Conservation (phyloP, 176 grass and related monocot genomes). For the Avena atlantica region DNA sequence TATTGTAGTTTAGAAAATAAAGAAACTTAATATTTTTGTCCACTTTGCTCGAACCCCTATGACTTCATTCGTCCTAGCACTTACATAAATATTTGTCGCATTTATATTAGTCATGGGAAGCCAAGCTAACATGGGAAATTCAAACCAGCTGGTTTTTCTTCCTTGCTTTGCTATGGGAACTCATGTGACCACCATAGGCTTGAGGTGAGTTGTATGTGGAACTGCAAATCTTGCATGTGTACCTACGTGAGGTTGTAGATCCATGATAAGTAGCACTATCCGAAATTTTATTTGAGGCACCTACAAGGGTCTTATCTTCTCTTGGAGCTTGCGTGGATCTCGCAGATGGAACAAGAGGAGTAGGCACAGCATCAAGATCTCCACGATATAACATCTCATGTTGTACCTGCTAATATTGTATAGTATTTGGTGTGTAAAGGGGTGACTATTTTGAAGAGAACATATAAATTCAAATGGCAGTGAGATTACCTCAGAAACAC, state of each 20-base stretch:
- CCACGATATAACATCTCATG: neutral
- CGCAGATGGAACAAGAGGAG: neutral
- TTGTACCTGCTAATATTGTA: neutral
- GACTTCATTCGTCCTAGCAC: neutral
- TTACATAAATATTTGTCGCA: neutral
- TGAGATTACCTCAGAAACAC: neutral
- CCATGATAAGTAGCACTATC: neutral
- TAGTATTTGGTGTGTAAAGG: neutral
- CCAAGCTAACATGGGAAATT: neutral
- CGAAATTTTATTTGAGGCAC: neutral
- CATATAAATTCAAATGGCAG: neutral
- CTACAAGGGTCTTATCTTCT: neutral
- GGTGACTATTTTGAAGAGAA: neutral
- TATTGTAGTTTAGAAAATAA: neutral
- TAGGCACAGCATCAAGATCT: neutral
- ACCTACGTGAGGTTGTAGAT: neutral
- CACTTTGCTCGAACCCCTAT: neutral
- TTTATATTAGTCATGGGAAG: neutral
- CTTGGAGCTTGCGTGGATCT: neutral
- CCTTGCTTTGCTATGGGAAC: slow-evolving; percentile 33
- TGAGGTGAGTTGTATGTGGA: neutral
- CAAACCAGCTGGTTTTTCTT: neutral
- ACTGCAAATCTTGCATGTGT: neutral
- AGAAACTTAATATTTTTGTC: neutral
- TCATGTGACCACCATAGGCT: slow-evolving; percentile 47